Percentiles rank a stretch among this genome's conserved stretches.
Evolutionary conservation across 345 rosid species (phyloP).

Genomic region (Linum lewisii): DNA sequence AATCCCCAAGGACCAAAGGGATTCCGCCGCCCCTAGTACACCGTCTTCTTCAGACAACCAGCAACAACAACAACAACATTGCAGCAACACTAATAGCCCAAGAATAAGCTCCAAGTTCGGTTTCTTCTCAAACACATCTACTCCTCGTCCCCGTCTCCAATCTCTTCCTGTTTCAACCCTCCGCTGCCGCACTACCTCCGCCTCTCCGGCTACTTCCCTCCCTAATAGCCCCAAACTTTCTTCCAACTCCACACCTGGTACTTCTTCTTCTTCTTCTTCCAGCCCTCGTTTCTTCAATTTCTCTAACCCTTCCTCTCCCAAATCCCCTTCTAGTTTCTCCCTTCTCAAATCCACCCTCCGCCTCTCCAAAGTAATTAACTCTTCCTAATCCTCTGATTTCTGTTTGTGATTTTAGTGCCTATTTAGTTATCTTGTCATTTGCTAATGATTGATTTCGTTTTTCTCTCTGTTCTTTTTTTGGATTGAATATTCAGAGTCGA

Average conservation of each 20-base stretch:
- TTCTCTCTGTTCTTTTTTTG: neutral
- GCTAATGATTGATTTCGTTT: neutral
- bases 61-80: conserved; percentile 13
- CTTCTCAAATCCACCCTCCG: conserved; percentile 56
- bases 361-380: conserved; percentile 49
- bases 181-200: conserved; percentile 46
- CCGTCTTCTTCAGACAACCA: conserved; percentile 23
- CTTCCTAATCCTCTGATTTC: neutral
- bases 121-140: conserved; percentile 74
- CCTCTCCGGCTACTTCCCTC: conserved; percentile 33
- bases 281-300: conserved; percentile 37
- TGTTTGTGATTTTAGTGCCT: conserved; percentile 1
- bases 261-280: conserved; percentile 11
- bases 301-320: conserved; percentile 64
- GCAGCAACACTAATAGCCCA: conserved; percentile 22
- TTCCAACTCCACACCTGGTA: conserved; percentile 28
- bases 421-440: neutral
- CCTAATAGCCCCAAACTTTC: conserved; percentile 57
- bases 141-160: conserved; percentile 52
- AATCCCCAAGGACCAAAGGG: conserved; percentile 41
- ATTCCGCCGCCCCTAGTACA: conserved; percentile 16
- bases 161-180: conserved; percentile 34
- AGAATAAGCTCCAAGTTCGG: conserved; percentile 55
- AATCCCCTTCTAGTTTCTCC: conserved; percentile 64
- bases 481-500: no score